phyloP scores from a whole-genome alignment of 148 eudicot genomes.

The Polygonum aviculare region DNA sequence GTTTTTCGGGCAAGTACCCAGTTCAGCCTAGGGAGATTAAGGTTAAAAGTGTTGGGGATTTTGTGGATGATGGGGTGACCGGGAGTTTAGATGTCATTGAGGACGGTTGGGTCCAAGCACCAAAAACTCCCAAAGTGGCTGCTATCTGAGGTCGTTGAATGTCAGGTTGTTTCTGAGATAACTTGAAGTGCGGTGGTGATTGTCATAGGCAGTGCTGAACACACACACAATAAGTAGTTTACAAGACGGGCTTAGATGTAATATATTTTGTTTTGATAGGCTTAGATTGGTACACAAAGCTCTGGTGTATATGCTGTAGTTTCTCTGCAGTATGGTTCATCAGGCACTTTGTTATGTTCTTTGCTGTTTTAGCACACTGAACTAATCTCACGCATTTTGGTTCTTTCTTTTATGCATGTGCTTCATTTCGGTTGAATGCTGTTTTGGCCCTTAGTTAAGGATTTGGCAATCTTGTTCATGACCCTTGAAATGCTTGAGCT shows the following conservation, averaged over 20 bases:
- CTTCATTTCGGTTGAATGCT: neutral
- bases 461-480: neutral
- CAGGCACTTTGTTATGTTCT: neutral
- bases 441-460: neutral
- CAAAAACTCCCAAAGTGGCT: conserved; percentile 19
- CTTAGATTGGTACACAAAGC: neutral
- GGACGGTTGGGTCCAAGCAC: conserved; percentile 38
- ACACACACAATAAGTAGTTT: neutral
- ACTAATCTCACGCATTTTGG: neutral
- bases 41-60: conserved; percentile 55
- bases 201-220: neutral
- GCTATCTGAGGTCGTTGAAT: neutral
- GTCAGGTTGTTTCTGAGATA: neutral
- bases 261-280: neutral
- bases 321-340: neutral
- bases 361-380: neutral
- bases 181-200: neutral
- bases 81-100: conserved; percentile 30
- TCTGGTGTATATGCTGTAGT: neutral
- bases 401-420: neutral
- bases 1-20: conserved; percentile 56
- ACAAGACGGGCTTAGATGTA: neutral
- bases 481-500: neutral
- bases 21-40: conserved; percentile 40
- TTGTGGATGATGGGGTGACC: conserved; percentile 33